Evolutionary conservation across 2,329 filamentous ascomycete species (phyloP).

Genomic region (Drechslerella dactyloides): DNA sequence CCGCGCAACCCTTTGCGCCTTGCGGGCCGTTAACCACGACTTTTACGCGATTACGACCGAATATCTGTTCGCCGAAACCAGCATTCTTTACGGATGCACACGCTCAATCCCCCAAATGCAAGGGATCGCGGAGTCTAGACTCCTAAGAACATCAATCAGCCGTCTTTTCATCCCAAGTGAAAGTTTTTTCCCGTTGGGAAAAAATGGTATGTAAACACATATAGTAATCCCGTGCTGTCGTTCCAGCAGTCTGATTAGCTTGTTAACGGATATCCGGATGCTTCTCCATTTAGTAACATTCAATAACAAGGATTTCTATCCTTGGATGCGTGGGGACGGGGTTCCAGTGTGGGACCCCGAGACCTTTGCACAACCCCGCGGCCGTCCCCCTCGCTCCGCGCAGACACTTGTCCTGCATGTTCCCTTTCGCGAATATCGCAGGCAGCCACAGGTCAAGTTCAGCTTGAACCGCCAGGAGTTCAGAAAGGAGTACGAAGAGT

Average conservation of each 20-base stretch:
- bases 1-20: conserved; percentile 16
- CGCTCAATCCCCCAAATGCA: conserved; percentile 27
- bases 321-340: too few species aligned
- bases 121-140: conserved; percentile 2
- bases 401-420: conserved; percentile 37
- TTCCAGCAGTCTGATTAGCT: too few species aligned
- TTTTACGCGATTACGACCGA: conserved; percentile 19
- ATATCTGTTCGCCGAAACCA: conserved; percentile 19
- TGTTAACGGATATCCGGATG: too few species aligned
- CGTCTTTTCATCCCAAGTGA: conserved; percentile 31
- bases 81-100: conserved; percentile 28
- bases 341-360: too few species aligned
- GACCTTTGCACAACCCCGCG: conserved; percentile 23
- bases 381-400: conserved; percentile 26
- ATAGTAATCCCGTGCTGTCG: too few species aligned
- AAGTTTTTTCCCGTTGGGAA: conserved; percentile 37
- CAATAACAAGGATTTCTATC: too few species aligned
- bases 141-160: conserved; percentile 10
- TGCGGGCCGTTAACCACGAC: conserved; percentile 18
- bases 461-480: conserved; percentile 16
- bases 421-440: conserved; percentile 37
- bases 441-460: conserved; percentile 25
- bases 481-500: conserved; percentile 13
- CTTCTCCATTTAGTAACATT: too few species aligned
- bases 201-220: conserved; percentile 32